Conservation (phyloP, 495 filamentous ascomycete genomes). For the Annulohypoxylon moriforme region DNA sequence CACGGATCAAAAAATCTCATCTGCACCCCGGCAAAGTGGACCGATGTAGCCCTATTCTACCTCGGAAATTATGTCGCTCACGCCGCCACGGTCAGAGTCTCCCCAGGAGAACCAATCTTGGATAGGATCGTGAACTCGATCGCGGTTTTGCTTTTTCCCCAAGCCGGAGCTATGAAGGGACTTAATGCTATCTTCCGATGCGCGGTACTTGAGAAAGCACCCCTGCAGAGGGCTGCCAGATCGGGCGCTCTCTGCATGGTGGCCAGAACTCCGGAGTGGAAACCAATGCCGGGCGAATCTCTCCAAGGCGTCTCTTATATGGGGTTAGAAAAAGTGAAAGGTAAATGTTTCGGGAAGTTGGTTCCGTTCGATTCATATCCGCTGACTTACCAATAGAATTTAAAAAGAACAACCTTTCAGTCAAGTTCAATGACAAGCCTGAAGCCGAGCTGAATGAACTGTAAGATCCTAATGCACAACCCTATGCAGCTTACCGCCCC, state of each 20-base stretch:
- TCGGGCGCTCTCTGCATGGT: background rate
- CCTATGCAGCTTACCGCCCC: background rate
- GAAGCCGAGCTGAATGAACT: background rate
- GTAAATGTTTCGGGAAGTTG: background rate
- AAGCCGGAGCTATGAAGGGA: background rate
- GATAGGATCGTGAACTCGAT: background rate
- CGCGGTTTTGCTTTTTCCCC: background rate
- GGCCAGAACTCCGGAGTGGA: background rate
- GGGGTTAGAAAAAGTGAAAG: background rate
- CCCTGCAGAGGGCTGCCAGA: background rate
- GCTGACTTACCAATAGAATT: background rate
- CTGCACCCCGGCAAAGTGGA: background rate
- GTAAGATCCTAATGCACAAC: background rate
- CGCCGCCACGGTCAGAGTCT: background rate
- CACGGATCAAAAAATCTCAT: background rate
- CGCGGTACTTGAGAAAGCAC: background rate
- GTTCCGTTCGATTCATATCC: background rate
- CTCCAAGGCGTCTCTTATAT: background rate
- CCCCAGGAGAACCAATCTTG: background rate
- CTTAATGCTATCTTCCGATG: conserved; percentile 1
- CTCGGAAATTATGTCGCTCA: background rate
- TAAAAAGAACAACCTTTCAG: background rate
- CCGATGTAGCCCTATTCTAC: background rate
- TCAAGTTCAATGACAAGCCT: background rate
- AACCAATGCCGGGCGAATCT: background rate